A percentile compares a stretch with the other conserved stretches of the same genome.
phyloP scores from a whole-genome alignment of 2,329 filamentous ascomycete genomes.

The Pyrenophora graminea region DNA sequence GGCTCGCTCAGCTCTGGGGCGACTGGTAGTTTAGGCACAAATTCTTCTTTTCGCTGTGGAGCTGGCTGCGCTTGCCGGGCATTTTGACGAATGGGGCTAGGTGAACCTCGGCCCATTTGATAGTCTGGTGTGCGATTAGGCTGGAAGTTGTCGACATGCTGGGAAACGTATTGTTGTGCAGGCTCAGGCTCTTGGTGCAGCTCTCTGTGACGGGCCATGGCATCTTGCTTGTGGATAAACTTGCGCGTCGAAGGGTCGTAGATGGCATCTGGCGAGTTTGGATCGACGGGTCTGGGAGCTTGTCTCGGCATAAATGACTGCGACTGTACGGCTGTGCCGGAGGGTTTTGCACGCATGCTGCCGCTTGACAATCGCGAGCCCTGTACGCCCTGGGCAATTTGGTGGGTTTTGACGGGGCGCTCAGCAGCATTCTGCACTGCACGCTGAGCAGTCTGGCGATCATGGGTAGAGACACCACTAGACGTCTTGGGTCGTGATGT shows the following conservation, averaged over 20 bases:
- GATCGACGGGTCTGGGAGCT: constrained; percentile 36
- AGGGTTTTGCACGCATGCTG: constrained; percentile 56
- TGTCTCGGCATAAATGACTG: constrained; percentile 22
- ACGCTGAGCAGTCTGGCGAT: constrained; percentile 35
- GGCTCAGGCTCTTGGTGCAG: constrained; percentile 35
- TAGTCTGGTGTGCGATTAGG: constrained; percentile 11
- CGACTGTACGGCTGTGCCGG: constrained; percentile 52
- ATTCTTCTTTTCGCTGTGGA: constrained; percentile 17
- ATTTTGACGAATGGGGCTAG: constrained; percentile 24
- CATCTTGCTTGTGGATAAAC: constrained; percentile 45
- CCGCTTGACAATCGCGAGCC: constrained; percentile 54
- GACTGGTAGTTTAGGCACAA: constrained; percentile 6
- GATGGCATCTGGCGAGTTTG: constrained; percentile 44
- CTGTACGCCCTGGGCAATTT: constrained; percentile 39
- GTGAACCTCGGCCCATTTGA: constrained; percentile 18
- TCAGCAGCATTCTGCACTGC: constrained; percentile 43
- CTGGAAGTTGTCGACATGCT: constrained; percentile 23
- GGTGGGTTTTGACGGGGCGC: constrained; percentile 49
- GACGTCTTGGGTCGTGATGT: constrained; percentile 37
- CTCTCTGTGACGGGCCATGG: constrained; percentile 40
- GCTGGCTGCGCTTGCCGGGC: constrained; percentile 17
- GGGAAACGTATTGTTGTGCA: constrained; percentile 25
- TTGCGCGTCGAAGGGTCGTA: constrained; percentile 45
- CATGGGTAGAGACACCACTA: constrained; percentile 22
- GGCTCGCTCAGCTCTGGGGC: constrained; percentile 4